These are phyloP conservation scores for Phytophthora ramorum DNA, from an alignment of 352 stramenopile species.

Conservation along the genomic window DNA sequence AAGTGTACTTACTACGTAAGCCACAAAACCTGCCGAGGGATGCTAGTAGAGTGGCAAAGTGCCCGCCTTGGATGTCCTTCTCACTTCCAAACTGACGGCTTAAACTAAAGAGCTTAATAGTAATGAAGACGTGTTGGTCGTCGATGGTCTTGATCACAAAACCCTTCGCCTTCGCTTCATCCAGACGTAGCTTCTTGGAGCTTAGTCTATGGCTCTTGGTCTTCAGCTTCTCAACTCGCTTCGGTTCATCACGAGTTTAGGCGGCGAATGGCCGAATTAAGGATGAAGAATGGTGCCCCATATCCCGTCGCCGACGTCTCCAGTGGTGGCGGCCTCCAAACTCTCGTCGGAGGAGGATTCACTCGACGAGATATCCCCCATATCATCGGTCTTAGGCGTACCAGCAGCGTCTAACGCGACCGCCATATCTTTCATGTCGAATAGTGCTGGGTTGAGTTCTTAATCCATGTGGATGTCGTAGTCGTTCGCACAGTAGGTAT, in stretches of 20 bases:
- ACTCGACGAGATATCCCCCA: not conserved
- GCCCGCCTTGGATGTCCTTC: too few relatives aligned
- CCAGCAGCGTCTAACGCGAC: not conserved
- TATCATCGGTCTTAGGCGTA: not conserved
- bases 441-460: not conserved
- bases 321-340: not conserved
- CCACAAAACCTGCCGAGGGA: too few relatives aligned
- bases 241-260: constrained; percentile 3
- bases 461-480: not conserved
- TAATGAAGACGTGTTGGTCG: constrained; percentile 18
- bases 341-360: not conserved
- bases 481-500: not conserved
- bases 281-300: not conserved
- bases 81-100: too few relatives aligned
- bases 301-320: constrained; percentile 1
- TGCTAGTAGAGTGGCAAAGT: too few relatives aligned
- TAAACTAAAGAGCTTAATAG: too few relatives aligned
- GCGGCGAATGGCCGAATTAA: constrained; percentile 6
- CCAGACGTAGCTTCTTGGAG: constrained; percentile 9
- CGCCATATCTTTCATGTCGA: not conserved
- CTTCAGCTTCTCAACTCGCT: constrained; percentile 14
- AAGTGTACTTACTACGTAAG: too few relatives aligned
- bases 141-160: constrained; percentile 22
- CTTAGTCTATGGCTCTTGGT: constrained; percentile 14
- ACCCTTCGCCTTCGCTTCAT: constrained; percentile 13